Conservation (phyloP, 768 basidiomycete species). For the Pleurotus pulmonarius region DNA sequence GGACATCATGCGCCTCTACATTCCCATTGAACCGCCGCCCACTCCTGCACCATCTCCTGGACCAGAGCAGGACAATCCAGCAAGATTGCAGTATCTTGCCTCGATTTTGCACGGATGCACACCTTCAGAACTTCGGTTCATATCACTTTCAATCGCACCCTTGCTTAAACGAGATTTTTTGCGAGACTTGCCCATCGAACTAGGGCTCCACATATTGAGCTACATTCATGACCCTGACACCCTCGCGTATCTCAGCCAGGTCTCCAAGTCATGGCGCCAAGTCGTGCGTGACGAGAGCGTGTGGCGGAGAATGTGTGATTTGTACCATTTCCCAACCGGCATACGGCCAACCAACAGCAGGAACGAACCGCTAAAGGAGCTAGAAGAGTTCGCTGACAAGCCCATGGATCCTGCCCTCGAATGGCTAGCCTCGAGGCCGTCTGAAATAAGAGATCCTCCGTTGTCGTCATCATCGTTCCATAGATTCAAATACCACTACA, state of each 20-base stretch:
- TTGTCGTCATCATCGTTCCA: neutral
- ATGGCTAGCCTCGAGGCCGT: slow-evolving; percentile 19
- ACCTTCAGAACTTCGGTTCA: slow-evolving; percentile 58
- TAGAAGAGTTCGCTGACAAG: slow-evolving; percentile 26
- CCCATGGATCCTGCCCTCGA: slow-evolving; percentile 39
- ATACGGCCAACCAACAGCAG: neutral
- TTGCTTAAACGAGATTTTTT: slow-evolving; percentile 64
- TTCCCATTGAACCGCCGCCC: slow-evolving; percentile 55
- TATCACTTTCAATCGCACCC: slow-evolving; percentile 61
- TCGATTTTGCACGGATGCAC: slow-evolving; percentile 51
- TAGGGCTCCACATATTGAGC: slow-evolving; percentile 69
- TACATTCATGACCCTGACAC: slow-evolving; percentile 76
- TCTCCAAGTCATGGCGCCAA: slow-evolving; percentile 67
- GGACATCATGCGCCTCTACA: slow-evolving; percentile 27
- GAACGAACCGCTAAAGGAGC: slow-evolving; percentile 31
- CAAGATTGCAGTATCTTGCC: slow-evolving; percentile 49
- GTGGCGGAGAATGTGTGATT: slow-evolving; percentile 75
- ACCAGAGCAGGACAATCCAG: slow-evolving; percentile 30
- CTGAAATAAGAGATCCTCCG: neutral
- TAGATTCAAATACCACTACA: slow-evolving; percentile 30
- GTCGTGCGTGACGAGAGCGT: slow-evolving; percentile 72
- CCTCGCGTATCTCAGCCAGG: slow-evolving; percentile 64
- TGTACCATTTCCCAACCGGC: slow-evolving; percentile 24
- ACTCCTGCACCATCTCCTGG: slow-evolving; percentile 62
- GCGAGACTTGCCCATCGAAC: slow-evolving; percentile 59